Evolutionary conservation across 2,329 filamentous ascomycete species (phyloP).

Genomic region (Pseudocercospora fuligena): DNA sequence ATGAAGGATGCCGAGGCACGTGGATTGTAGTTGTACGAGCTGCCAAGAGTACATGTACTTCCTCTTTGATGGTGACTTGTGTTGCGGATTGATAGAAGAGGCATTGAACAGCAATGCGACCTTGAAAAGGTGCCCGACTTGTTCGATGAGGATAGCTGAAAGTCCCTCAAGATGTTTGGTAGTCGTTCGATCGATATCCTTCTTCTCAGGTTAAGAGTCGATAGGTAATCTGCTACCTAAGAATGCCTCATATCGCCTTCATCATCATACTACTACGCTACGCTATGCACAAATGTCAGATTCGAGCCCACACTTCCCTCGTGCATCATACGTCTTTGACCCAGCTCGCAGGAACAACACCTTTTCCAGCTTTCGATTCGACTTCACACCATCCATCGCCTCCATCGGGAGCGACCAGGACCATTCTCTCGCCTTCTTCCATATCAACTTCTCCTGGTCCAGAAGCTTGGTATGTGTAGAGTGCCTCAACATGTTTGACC

Average conservation of each 20-base stretch:
- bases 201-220: neutral
- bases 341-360: constrained; percentile 93
- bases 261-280: neutral
- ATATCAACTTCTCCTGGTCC: constrained; percentile 89
- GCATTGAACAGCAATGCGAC: neutral
- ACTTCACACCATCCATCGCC: constrained; percentile 98
- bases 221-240: neutral
- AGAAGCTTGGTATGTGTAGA: constrained; percentile 89
- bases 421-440: constrained; percentile 87
- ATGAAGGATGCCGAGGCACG: constrained; percentile 15
- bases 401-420: constrained; percentile 82
- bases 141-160: too few relatives aligned
- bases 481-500: constrained; percentile 85
- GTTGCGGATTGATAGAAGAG: neutral
- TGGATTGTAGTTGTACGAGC: neutral
- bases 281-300: neutral
- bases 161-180: neutral
- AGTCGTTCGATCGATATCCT: neutral
- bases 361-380: constrained; percentile 76
- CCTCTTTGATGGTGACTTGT: too few relatives aligned
- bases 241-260: neutral
- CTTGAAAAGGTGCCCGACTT: neutral
- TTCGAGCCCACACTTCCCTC: too few relatives aligned
- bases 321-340: constrained; percentile 67
- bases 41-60: neutral